Evolutionary conservation across 208 protist genomes (phyloP), one percentile per base, ranked within the genome.

Genomic region (Acanthamoeba sp.): DNA sequence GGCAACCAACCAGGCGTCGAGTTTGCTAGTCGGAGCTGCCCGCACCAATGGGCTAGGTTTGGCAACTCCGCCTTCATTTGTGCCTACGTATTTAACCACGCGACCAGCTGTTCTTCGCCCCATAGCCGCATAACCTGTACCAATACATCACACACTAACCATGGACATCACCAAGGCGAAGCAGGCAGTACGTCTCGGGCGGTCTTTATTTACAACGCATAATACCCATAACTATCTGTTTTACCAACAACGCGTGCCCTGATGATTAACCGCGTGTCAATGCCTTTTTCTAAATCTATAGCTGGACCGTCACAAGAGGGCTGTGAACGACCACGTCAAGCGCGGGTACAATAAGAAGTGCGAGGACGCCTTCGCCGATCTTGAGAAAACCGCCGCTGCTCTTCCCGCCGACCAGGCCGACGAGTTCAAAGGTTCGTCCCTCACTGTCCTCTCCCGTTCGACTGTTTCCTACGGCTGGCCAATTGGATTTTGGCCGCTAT

Each of bases 351-450:
- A 27, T 42, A 85, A 85, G 76, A 50, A 36, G 32, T 85, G 42
- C 76, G 76, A 85, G 27, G 76, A 85, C 27, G 76, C 76, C 45
- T 59, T 85, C 29, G 76, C 76, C 45, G 76, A 85, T 34, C 45
- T 85, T 7, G 76, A 85, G 45, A 85, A 85, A 42, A 57, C 27
- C 45, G 45, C 76, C 12, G 45, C 76, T 29, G 42, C 38, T 9
- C 76, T 85, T 7, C 45, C 76, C 16, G 66, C 66, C 45, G 76
- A 85, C 20, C 69, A 78, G 69, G 59, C 20, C 38, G 71, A 82
- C 18, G 10, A 40, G 71, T 82, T 82, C 71, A 45, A 50, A 50
- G 71, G 71, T 82, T n/a, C 3, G 38, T 20, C 50, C 10, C 3
- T 50, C 24, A 2, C 62, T n/a, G n/a, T n/a, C n/a, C n/a, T n/a